Conservation (phyloP, 148 eudicot species). For the Oxyria digyna region DNA sequence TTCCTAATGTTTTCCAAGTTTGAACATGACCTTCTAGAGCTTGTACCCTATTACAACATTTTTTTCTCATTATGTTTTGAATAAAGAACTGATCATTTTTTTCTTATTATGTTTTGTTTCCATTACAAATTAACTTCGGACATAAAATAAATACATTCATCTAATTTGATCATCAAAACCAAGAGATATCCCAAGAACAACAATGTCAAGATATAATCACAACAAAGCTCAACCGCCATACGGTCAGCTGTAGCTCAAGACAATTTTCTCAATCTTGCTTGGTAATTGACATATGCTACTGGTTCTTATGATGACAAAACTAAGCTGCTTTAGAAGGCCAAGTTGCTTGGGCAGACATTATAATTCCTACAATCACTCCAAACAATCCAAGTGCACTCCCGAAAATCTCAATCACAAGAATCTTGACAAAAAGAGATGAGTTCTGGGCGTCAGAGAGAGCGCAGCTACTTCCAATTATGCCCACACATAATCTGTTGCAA, state of each 20-base stretch:
- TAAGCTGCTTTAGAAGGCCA: constrained; percentile 40
- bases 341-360: constrained; percentile 98
- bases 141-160: background rate
- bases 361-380: constrained; percentile 96
- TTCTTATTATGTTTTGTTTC: background rate
- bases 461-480: constrained; percentile 98
- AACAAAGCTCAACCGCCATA: background rate
- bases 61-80: too few species aligned
- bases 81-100: background rate
- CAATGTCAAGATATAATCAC: background rate
- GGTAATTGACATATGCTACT: background rate
- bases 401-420: constrained; percentile 88
- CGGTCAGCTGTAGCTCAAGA: background rate
- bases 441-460: constrained; percentile 97
- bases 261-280: background rate
- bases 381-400: constrained; percentile 97
- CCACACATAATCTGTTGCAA: constrained; percentile 76
- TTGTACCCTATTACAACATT: too few species aligned
- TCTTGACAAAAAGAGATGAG: constrained; percentile 90
- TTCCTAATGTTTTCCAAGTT: too few species aligned
- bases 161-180: constrained; percentile 1
- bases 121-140: background rate
- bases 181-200: background rate
- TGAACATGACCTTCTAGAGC: too few species aligned
- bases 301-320: background rate